Base-by-base conservation (phyloP, 139 green algal genomes). In the Volvox africanus region DNA sequence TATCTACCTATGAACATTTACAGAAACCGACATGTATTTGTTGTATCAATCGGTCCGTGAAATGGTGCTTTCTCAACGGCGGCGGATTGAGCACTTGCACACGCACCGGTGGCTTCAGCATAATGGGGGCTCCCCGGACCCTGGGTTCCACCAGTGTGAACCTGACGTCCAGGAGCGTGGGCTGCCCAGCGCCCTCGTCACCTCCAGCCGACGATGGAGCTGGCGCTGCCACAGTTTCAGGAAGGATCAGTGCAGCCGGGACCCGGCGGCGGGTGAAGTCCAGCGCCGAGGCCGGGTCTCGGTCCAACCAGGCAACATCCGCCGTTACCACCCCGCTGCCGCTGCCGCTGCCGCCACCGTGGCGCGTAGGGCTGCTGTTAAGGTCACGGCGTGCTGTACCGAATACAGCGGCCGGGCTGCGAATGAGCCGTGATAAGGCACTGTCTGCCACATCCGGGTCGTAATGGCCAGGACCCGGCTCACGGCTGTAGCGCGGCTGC, bases 81-180 rank as follows among this genome's bases (percentile, higher is more conserved):
- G 9, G 44, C 44, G 44, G 44, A 55, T 55, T 55, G 5, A 5
- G 44, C 44, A 55, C 44, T 55, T 55, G 44, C 44, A 55, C 65
- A 73, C 65, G 21, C 44, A 82, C 85, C 71, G 35, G 28, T 1
- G 69, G 82, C 22, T 14, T 36, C 12, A 82, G 82, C 89, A 92
- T 92, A 26, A 87, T 17, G 50, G 89, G 82, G 28, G 83, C 50
- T 36, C 89, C 83, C 28, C 83, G 61, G 28, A 89, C 83, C 1
- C 89, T 82, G 22, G 76, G 33, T 35, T 92, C 89, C 61, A 92
- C 89, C 76, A 90, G 83, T 61, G 24, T 67, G 61, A 78, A 91
- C 14, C 61, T 65, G 71, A 91, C 61, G 16, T 91, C 87, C 32
- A 86, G 33, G 17, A 36, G 28, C 37, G 79, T 26, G 18, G 16